Percentiles rank a stretch among this genome's conserved stretches.
These are phyloP conservation scores for Craterostigma plantagineum DNA, from an alignment of 257 asterid species.

Conservation along the genomic window DNA sequence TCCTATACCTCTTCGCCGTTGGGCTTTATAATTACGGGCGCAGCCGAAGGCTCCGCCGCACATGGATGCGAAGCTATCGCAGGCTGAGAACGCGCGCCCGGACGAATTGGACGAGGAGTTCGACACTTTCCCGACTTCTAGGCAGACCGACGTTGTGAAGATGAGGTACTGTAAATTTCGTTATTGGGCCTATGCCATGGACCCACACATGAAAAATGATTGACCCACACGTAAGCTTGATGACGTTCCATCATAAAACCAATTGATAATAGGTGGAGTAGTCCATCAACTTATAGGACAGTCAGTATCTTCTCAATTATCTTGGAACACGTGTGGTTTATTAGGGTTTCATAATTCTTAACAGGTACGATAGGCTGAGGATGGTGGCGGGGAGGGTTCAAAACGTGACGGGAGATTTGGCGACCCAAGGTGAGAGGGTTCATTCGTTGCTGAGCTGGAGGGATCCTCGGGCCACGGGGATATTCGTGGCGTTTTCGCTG, in stretches of 20 bases:
- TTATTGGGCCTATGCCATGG: too few relatives aligned
- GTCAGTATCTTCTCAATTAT: too few relatives aligned
- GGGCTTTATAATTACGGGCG: slow-evolving; percentile 71
- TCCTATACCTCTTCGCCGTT: slow-evolving; percentile 76
- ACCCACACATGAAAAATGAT: too few relatives aligned
- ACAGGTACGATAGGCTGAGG: slow-evolving; percentile 60
- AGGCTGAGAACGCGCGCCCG: slow-evolving; percentile 42
- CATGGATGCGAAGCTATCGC: slow-evolving; percentile 81
- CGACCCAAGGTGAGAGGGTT: slow-evolving; percentile 75
- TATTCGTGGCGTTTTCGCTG: slow-evolving; percentile 40
- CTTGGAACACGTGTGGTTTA: too few relatives aligned
- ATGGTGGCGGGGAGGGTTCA: slow-evolving; percentile 73
- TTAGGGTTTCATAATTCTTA: too few relatives aligned
- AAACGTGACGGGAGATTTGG: slow-evolving; percentile 62
- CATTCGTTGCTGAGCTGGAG: slow-evolving; percentile 79
- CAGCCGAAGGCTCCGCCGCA: slow-evolving; percentile 65
- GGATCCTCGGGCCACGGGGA: slow-evolving; percentile 82
- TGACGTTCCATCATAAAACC: too few relatives aligned
- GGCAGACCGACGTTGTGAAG: slow-evolving; percentile 26
- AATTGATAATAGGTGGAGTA: too few relatives aligned
- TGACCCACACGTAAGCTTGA: too few relatives aligned
- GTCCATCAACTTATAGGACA: too few relatives aligned
- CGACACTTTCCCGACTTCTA: slow-evolving; percentile 54
- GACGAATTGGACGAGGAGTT: slow-evolving; percentile 82
- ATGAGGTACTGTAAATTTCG: too few relatives aligned